Base-by-base conservation (phyloP, 1,284 basidiomycete species). In the Cutaneotrichosporon arboriforme region DNA sequence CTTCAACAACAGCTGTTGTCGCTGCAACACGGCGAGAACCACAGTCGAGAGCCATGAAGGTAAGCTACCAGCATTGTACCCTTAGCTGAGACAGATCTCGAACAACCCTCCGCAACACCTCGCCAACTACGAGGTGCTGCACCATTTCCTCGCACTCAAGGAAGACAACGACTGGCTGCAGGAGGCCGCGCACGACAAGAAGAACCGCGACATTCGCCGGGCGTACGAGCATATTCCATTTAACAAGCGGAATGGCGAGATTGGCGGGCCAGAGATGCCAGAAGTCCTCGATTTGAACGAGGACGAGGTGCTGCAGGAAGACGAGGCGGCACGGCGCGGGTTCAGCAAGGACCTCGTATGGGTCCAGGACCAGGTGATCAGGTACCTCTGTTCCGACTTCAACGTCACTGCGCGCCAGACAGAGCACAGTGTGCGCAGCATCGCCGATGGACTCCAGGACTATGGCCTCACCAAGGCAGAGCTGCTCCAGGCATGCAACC, bases 401-500 rank as follows among this genome's bases (percentile, higher is more conserved):
- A 66, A 60, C 15, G 84, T 88, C 4, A 86, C 84, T 0, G 72
- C 77, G 0, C 72, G 78, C 14, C 91, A 96, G 71, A 84, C 81
- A 1, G 78, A 80, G 0, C 79, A 81, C 38, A 80, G 82, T 13
- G 83, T 96, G 49, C 73, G 80, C 1, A 77, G 78, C 47, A 82
- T 96, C 14, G 81, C 87, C 13, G 81, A 83, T 57, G 76, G 77
- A 35, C 81, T 96, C 12, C 80, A 81, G 13, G 76, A 81, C 40
- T 87, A 84, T 56, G 81, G 82, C 9, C 77, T 97, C 56, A 93
- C 90, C 0, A 94, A 93, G 66, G 83, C 86, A 4, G 92, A 97
- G 77, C 89, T 92, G 63, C 79, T 97, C 4, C 90, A 94, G 69
- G 81, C 94, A 34, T 84, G 90, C 44, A 96, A 97, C 68, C 80